phyloP scores from a whole-genome alignment of 495 filamentous ascomycete species.

The Pyrenula aspistea region DNA sequence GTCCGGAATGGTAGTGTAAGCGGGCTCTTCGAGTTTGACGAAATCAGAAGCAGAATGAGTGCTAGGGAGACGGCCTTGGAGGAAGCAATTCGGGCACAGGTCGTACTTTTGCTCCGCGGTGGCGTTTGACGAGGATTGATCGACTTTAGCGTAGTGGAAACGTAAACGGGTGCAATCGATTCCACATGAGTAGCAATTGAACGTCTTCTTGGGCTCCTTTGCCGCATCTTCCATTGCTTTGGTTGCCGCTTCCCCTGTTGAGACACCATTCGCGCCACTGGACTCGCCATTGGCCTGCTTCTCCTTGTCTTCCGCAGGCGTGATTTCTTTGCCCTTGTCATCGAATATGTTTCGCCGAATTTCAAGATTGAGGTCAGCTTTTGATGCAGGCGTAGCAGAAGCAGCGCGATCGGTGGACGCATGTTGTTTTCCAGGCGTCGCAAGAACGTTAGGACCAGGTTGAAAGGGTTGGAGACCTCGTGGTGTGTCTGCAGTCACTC shows the following conservation, averaged over 20 bases:
- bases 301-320: slow-evolving; percentile 37
- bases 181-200: slow-evolving; percentile 81
- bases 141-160: slow-evolving; percentile 67
- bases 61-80: slow-evolving; percentile 65
- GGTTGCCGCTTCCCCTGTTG: slow-evolving; percentile 26
- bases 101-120: slow-evolving; percentile 59
- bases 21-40: slow-evolving; percentile 76
- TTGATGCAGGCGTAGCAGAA: slow-evolving; percentile 53
- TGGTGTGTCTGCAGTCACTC: slow-evolving; percentile 85
- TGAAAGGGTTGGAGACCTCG: slow-evolving; percentile 92
- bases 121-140: slow-evolving; percentile 42
- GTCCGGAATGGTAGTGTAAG: slow-evolving; percentile 60
- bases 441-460: slow-evolving; percentile 62
- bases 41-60: slow-evolving; percentile 65
- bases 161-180: slow-evolving; percentile 86
- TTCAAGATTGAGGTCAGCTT: slow-evolving; percentile 75
- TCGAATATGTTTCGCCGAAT: slow-evolving; percentile 94
- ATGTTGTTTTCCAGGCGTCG: slow-evolving; percentile 64
- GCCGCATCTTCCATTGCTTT: slow-evolving; percentile 49
- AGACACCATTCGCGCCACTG: slow-evolving; percentile 43
- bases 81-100: slow-evolving; percentile 79
- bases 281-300: slow-evolving; percentile 71
- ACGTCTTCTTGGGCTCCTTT: slow-evolving; percentile 53
- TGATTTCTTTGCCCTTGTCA: slow-evolving; percentile 72
- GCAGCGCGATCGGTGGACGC: slow-evolving; percentile 63